Percentiles rank a stretch among this genome's conserved stretches.
phyloP scores from a whole-genome alignment of 2,329 filamentous ascomycete species.

The Pseudogymnoascus sp. region DNA sequence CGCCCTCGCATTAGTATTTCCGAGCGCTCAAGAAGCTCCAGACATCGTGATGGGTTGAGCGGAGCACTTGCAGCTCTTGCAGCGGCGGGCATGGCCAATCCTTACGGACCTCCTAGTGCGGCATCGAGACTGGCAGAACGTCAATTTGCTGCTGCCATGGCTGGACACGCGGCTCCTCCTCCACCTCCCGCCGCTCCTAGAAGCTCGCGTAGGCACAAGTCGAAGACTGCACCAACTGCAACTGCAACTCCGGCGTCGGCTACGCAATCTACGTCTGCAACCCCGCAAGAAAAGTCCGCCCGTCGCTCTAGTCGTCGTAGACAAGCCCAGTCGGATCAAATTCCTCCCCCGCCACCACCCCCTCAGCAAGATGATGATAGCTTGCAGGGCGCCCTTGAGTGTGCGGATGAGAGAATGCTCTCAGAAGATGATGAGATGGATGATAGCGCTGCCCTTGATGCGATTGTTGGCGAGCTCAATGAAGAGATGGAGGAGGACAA shows the following conservation, averaged over 20 bases:
- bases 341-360: conserved; percentile 39
- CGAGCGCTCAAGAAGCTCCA: conserved; percentile 58
- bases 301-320: conserved; percentile 58
- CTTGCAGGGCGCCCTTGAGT: conserved; percentile 68
- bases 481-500: conserved; percentile 67
- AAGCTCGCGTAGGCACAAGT: conserved; percentile 30
- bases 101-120: conserved; percentile 23
- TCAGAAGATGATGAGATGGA: conserved; percentile 63
- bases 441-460: conserved; percentile 62
- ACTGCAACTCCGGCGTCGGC: conserved; percentile 37
- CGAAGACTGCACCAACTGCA: conserved; percentile 36
- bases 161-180: conserved; percentile 29
- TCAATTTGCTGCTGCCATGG: conserved; percentile 20
- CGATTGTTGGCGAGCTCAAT: conserved; percentile 84
- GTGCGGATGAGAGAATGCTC: conserved; percentile 82
- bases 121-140: conserved; percentile 24
- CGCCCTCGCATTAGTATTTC: conserved; percentile 77
- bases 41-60: conserved; percentile 52
- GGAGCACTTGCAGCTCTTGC: conserved; percentile 69
- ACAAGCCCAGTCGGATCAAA: conserved; percentile 38
- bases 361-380: conserved; percentile 52
- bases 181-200: conserved; percentile 29
- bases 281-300: conserved; percentile 50
- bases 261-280: conserved; percentile 29
- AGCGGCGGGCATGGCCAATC: conserved; percentile 55